Base-by-base conservation (phyloP, 1,284 basidiomycete species). In the Pyrrhoderma noxium region DNA sequence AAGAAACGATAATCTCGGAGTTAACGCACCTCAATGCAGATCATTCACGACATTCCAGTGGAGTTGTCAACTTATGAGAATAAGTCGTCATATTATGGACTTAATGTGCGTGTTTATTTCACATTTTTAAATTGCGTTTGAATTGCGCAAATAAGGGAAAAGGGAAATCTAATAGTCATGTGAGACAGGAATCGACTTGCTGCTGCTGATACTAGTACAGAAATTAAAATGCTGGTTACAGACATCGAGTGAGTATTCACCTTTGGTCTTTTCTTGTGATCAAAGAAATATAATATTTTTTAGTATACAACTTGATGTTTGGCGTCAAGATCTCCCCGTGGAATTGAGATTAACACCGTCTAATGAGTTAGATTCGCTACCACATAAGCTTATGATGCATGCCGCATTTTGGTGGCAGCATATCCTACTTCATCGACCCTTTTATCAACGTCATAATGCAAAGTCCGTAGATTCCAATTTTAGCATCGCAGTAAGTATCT, bases 351-450 rank as follows among this genome's bases (percentile, higher is more conserved):
- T 84, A 25, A 74, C 74, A 3, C 64, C 72, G 22, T 70, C 74
- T 16, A 74, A 72, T 19, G 69, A 73, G 9, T 65, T 68, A 5
- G 72, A 68, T 8, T 72, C 79, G 2, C 71, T 78, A 0, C 81
- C 82, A 0, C 80, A 85, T 51, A 70, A 78, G 27, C 64, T 85
- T 2, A 82, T 79, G 71, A 66, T 83, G 52, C 81, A 85, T 58
- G 65, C 82, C 25, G 71, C 74, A 1, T 80, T 80, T 60, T 76
- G 78, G 66, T 85, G 80, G 80, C 67, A 79, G 4, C 71, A 76
- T 48, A 79, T 85, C 34, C 69, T 85, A 8, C 72, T 86, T 0
- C 80, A 83, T 56, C 71, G 81, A 0, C 81, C 82, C 0, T 83
- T 81, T 66, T 84, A 79, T 60, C 71, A 77, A 1, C 71, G 72